These are phyloP conservation scores for Tylopilus sp. DNA, from an alignment of 768 basidiomycete species.

Conservation along the genomic window DNA sequence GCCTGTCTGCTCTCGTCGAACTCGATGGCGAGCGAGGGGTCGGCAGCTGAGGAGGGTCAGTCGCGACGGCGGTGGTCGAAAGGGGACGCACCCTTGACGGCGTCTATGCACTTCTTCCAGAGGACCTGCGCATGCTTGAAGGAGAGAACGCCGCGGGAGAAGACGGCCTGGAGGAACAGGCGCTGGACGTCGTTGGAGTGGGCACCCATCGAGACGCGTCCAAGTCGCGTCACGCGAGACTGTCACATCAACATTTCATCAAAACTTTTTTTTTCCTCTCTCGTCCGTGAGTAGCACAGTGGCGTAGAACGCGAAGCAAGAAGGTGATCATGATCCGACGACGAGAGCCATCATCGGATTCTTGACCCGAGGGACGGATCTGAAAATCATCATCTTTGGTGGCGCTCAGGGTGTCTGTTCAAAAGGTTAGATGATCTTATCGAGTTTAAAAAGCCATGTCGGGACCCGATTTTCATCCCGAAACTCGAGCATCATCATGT, in stretches of 20 bases:
- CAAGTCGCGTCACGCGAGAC: conserved; percentile 3
- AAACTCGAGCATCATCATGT: conserved; percentile 52
- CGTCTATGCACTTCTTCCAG: conserved; percentile 64
- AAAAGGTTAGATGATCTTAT: not conserved
- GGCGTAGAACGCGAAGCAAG: too few relatives aligned
- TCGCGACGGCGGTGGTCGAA: not conserved
- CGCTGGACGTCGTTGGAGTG: conserved; percentile 63
- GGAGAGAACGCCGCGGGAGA: conserved; percentile 70
- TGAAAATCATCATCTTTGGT: not conserved
- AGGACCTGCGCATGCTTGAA: conserved; percentile 58
- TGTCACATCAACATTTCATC: too few relatives aligned
- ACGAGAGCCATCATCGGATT: too few relatives aligned
- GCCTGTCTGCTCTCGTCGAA: conserved; percentile 40
- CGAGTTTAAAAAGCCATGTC: not conserved
- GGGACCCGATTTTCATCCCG: not conserved
- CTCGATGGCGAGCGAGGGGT: conserved; percentile 47
- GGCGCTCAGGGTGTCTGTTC: not conserved
- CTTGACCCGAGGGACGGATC: too few relatives aligned
- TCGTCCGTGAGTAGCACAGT: too few relatives aligned
- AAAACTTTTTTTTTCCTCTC: too few relatives aligned
- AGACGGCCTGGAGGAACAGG: conserved; percentile 74
- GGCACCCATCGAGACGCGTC: conserved; percentile 33
- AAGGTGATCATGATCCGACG: too few relatives aligned
- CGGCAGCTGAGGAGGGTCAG: conserved; percentile 40
- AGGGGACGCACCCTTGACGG: conserved; percentile 55